A percentile compares a stretch with the other conserved stretches of the same genome.
Conservation (phyloP, 208 protist genomes). For the Blastocrithidia nonstop region DNA sequence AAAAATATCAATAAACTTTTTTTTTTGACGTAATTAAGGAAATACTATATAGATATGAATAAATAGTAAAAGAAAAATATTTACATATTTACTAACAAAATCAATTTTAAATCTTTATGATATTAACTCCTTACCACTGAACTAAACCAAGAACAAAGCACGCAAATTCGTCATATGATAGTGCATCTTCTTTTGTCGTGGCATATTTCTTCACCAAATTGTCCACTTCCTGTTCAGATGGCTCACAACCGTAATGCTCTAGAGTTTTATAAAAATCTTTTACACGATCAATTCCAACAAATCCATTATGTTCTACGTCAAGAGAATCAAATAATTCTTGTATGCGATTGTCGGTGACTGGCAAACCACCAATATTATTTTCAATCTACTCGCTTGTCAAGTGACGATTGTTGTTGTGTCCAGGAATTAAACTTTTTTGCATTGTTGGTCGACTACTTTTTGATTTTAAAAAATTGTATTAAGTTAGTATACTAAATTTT, state of each 20-base stretch:
- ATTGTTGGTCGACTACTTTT: conserved; percentile 13
- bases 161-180: conserved; percentile 83
- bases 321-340: conserved; percentile 82
- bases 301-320: conserved; percentile 58
- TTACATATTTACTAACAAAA: not conserved
- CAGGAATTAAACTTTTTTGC: conserved; percentile 64
- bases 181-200: conserved; percentile 40
- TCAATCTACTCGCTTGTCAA: conserved; percentile 75
- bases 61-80: not conserved
- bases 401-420: conserved; percentile 89
- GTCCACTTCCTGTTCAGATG: conserved; percentile 59
- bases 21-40: too few species aligned
- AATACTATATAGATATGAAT: not conserved
- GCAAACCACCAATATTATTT: conserved; percentile 86
- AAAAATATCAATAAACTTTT: too few species aligned
- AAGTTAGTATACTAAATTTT: not conserved
- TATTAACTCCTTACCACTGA: conserved; percentile 43
- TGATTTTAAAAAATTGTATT: not conserved
- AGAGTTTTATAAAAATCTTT: conserved; percentile 71
- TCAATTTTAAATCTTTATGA: not conserved
- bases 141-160: conserved; percentile 80
- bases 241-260: conserved; percentile 80
- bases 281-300: conserved; percentile 49
- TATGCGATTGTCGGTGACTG: conserved; percentile 79
- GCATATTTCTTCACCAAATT: conserved; percentile 64